Evolutionary conservation across 257 asterid genomes (phyloP).

Genomic region (Rubia yunnanensis): DNA sequence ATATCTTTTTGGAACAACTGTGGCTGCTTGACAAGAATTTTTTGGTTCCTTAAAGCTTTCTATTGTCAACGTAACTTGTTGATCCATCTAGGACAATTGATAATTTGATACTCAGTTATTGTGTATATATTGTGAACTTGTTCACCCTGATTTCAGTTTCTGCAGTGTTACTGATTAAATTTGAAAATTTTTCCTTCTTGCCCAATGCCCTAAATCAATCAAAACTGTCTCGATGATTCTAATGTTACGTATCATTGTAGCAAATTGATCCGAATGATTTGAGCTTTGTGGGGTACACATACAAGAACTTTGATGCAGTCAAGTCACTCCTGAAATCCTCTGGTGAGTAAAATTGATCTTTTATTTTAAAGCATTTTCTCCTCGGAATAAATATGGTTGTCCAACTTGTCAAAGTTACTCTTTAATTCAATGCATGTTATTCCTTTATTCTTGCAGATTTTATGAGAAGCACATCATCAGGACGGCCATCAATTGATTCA

Average conservation of each 20-base stretch:
- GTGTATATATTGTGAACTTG: not conserved
- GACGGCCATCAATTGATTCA: slow-evolving; percentile 51
- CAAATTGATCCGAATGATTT: slow-evolving; percentile 53
- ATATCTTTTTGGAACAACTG: too few species aligned
- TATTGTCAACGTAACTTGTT: not conserved
- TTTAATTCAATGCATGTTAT: not conserved
- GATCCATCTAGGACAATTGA: not conserved
- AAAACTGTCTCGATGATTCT: slow-evolving; percentile 1
- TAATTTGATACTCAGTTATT: not conserved
- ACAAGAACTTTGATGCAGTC: slow-evolving; percentile 86
- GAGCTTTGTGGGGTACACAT: slow-evolving; percentile 89
- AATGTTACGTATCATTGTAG: slow-evolving; percentile 17
- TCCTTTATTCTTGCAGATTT: slow-evolving; percentile 34
- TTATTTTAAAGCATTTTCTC: not conserved
- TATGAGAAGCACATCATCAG: slow-evolving; percentile 49
- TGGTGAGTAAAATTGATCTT: slow-evolving; percentile 31
- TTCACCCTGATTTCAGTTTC: not conserved
- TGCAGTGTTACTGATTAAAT: not conserved
- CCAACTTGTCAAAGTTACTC: not conserved
- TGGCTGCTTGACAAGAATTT: not conserved
- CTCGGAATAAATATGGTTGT: not conserved
- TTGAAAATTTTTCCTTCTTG: not conserved
- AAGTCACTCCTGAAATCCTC: slow-evolving; percentile 66
- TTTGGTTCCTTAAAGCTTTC: not conserved
- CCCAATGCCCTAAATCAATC: not conserved